These are phyloP conservation scores for Leishmania aethiopica DNA, from an alignment of 208 protist genomes.

Conservation along the genomic window DNA sequence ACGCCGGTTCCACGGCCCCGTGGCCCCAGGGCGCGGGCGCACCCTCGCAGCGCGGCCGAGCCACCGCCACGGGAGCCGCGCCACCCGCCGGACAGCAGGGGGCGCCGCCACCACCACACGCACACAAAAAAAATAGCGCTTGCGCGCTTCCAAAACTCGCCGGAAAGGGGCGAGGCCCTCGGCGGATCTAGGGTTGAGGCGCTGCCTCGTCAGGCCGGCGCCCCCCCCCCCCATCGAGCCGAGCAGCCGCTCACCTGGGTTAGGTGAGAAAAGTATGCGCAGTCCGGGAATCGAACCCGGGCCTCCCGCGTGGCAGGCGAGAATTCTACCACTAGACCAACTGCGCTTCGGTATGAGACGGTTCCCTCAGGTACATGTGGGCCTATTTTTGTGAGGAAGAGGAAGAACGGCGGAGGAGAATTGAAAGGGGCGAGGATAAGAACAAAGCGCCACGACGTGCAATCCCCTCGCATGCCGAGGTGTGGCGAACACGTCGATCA, in stretches of 20 bases:
- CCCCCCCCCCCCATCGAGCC: constrained; percentile 90
- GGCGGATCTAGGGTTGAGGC: no score
- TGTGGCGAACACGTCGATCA: background rate
- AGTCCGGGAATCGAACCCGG: constrained; percentile 95
- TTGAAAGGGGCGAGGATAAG: background rate
- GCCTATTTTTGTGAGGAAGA: background rate
- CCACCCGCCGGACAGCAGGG: no score
- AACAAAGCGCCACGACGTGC: background rate
- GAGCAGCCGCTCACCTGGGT: constrained; percentile 30
- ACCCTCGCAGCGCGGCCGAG: no score
- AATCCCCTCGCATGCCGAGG: background rate
- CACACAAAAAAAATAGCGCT: no score
- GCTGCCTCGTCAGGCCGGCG: constrained; percentile 58
- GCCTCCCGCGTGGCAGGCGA: constrained; percentile 91
- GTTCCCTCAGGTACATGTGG: background rate
- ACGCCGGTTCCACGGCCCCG: no score
- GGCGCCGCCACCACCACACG: no score
- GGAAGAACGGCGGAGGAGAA: background rate
- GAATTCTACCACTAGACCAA: constrained; percentile 95
- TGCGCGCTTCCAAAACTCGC: no score
- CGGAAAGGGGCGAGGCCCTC: no score
- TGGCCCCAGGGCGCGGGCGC: no score
- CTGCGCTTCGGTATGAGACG: constrained; percentile 39
- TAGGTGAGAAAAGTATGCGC: constrained; percentile 59
- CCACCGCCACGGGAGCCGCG: no score